phyloP scores from a whole-genome alignment of 2,329 filamentous ascomycete genomes.

The Fusarium goolgardi region DNA sequence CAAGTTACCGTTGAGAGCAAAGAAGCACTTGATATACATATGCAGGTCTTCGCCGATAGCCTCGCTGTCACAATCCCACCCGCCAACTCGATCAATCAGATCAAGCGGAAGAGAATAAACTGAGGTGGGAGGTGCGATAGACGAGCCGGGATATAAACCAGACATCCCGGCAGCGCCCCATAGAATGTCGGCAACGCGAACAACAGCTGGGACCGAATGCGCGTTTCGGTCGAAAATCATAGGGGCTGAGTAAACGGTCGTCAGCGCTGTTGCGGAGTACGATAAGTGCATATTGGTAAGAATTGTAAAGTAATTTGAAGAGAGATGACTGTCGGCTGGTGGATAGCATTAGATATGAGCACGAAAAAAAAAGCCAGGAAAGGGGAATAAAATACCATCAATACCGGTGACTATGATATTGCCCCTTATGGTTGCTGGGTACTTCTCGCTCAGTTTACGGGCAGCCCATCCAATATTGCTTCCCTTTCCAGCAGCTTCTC shows the following conservation, averaged over 20 bases:
- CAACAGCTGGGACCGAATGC: conserved; percentile 73
- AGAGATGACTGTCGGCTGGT: conserved; percentile 77
- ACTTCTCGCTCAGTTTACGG: conserved; percentile 71
- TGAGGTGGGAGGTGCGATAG: conserved; percentile 76
- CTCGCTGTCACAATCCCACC: conserved; percentile 77
- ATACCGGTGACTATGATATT: conserved; percentile 78
- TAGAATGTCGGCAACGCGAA: conserved; percentile 77
- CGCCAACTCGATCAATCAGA: conserved; percentile 74
- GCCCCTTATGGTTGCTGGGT: conserved; percentile 63
- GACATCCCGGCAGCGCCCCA: conserved; percentile 79
- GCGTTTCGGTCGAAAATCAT: conserved; percentile 81
- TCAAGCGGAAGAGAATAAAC: conserved; percentile 77
- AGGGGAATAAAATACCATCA: conserved; percentile 67
- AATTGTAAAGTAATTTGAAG: conserved; percentile 73
- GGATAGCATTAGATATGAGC: conserved; percentile 15
- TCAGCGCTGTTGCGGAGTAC: conserved; percentile 68
- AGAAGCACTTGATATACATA: conserved; percentile 84
- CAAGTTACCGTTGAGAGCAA: conserved; percentile 76
- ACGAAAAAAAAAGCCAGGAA: background rate
- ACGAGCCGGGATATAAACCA: conserved; percentile 72
- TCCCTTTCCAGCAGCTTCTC: conserved; percentile 78
- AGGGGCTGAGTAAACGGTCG: conserved; percentile 75
- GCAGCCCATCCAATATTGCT: conserved; percentile 80
- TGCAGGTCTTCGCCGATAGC: conserved; percentile 81
- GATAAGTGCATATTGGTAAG: conserved; percentile 72